Conservation (phyloP, 1,139 yeast genomes). For the Candida albicans region DNA sequence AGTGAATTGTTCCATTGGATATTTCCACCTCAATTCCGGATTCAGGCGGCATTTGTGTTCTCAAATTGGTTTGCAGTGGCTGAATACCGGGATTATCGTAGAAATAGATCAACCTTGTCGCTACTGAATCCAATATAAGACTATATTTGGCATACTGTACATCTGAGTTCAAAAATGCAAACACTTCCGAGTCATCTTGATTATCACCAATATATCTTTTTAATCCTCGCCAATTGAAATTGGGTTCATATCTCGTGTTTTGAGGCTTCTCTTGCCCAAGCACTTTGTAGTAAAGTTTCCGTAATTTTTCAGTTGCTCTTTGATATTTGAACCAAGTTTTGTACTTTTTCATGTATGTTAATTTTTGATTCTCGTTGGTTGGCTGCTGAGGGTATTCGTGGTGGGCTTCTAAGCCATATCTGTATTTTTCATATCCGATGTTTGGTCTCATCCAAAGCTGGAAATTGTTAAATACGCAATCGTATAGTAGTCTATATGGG, state of each 20-base stretch:
- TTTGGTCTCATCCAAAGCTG: constrained; percentile 69
- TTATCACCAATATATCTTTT: constrained; percentile 43
- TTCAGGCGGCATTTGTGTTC: constrained; percentile 44
- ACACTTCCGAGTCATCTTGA: constrained; percentile 32
- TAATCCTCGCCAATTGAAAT: constrained; percentile 40
- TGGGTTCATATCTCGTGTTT: constrained; percentile 5
- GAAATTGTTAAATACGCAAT: constrained; percentile 48
- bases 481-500: constrained; percentile 46
- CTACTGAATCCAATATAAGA: constrained; percentile 65
- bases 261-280: background rate
- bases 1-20: constrained; percentile 66
- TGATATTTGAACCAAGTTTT: constrained; percentile 23
- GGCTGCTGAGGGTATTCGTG: constrained; percentile 4
- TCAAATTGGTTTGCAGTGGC: constrained; percentile 29
- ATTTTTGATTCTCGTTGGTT: constrained; percentile 2
- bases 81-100: constrained; percentile 72
- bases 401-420: constrained; percentile 8
- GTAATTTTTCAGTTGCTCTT: constrained; percentile 19
- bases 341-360: constrained; percentile 21
- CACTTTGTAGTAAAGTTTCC: constrained; percentile 1
- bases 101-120: constrained; percentile 55
- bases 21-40: constrained; percentile 64
- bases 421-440: constrained; percentile 45
- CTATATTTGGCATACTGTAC: constrained; percentile 85
- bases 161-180: constrained; percentile 28